Conservation (phyloP, 768 basidiomycete genomes). For the Tephrocybe sp. region DNA sequence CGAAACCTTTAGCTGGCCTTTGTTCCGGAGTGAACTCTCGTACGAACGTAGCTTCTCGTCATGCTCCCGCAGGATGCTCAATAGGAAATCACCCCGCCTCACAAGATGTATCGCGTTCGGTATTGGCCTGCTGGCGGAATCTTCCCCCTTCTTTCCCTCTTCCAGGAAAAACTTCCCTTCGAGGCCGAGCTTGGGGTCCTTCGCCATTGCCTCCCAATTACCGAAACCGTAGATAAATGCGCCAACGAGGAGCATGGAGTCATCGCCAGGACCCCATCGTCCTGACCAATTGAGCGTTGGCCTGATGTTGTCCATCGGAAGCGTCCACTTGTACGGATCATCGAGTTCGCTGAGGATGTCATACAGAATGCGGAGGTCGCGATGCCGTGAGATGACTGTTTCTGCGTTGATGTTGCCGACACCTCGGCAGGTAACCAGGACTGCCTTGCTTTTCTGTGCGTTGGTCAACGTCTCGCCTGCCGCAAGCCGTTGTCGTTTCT, state of each 20-base stretch:
- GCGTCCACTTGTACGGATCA: constrained; percentile 78
- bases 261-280: constrained; percentile 90
- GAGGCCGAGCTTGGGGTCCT: constrained; percentile 81
- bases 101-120: constrained; percentile 99
- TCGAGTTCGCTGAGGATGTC: constrained; percentile 72
- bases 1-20: constrained; percentile 69
- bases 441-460: constrained; percentile 96
- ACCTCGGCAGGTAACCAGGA: constrained; percentile 86
- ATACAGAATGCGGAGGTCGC: constrained; percentile 86
- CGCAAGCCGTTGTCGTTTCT: constrained; percentile 72
- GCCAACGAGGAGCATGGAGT: constrained; percentile 92
- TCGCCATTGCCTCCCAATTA: constrained; percentile 94
- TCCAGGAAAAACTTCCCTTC: constrained; percentile 97
- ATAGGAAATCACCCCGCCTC: constrained; percentile 92
- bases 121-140: constrained; percentile 80
- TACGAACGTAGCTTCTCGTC: constrained; percentile 90
- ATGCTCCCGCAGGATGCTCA: constrained; percentile 81
- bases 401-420: constrained; percentile 97
- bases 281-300: constrained; percentile 97
- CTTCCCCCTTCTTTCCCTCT: constrained; percentile 94
- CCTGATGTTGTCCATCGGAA: constrained; percentile 92
- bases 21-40: constrained; percentile 74
- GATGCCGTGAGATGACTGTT: constrained; percentile 87
- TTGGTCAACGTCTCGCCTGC: constrained; percentile 89
- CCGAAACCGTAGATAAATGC: constrained; percentile 94